A percentile compares a stretch with the other conserved stretches of the same genome.
These are phyloP conservation scores for Populus pruinosa DNA, from an alignment of 345 rosid species.

Conservation along the genomic window DNA sequence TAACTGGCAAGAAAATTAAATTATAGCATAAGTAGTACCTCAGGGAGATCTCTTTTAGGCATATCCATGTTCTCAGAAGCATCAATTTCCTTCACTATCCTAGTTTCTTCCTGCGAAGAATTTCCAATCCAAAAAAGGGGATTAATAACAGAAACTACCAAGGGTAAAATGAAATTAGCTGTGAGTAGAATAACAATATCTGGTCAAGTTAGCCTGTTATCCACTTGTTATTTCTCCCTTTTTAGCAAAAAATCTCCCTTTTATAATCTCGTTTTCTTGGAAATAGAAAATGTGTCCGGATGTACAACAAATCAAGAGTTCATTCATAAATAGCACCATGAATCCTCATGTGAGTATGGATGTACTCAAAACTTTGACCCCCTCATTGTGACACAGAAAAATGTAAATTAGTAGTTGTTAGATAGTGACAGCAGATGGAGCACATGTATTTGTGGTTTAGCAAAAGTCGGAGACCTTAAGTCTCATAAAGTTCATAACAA, in stretches of 20 bases:
- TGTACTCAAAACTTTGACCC: not conserved
- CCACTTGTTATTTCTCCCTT: not conserved
- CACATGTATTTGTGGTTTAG: not conserved
- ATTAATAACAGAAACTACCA: not conserved
- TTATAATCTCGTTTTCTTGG: not conserved
- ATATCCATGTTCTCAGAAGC: slow-evolving; percentile 14
- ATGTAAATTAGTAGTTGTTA: not conserved
- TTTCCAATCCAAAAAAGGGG: not conserved
- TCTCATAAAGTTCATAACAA: not conserved
- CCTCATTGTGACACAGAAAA: not conserved
- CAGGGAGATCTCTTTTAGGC: slow-evolving; percentile 47
- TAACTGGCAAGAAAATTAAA: slow-evolving; percentile 1
- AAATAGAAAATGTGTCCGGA: not conserved
- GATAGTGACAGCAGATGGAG: not conserved
- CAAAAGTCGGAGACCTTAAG: not conserved
- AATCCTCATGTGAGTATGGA: not conserved
- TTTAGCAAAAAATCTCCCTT: not conserved
- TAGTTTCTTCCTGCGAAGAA: slow-evolving; percentile 47
- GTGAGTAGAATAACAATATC: not conserved
- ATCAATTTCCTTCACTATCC: slow-evolving; percentile 26
- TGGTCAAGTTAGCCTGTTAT: not conserved
- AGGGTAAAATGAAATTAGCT: not conserved
- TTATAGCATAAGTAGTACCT: slow-evolving; percentile 36
- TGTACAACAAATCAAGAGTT: not conserved
- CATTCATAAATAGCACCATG: not conserved